Evolutionary conservation across 345 rosid species (phyloP).

Genomic region (Salix suchowensis): DNA sequence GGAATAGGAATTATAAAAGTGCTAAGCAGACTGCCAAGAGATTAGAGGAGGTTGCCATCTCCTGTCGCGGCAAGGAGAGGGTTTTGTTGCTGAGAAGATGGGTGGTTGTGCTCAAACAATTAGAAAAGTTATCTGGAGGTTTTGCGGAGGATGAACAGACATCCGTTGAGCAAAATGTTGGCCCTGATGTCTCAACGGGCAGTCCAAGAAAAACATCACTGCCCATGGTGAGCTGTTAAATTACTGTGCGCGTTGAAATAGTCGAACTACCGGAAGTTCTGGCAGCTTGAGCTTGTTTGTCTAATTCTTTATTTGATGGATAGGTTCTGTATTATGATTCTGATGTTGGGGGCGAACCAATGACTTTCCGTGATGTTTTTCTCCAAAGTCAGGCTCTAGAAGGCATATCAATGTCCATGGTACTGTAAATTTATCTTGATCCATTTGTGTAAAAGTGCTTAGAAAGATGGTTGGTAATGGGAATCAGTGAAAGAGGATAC

Average conservation of each 20-base stretch:
- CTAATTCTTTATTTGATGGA: constrained; percentile 10
- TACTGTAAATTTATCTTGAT: constrained; percentile 25
- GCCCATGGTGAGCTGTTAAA: neutral
- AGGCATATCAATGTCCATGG: constrained; percentile 82
- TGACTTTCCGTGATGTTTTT: constrained; percentile 85
- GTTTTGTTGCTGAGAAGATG: constrained; percentile 69
- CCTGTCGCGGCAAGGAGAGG: constrained; percentile 73
- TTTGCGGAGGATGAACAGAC: constrained; percentile 41
- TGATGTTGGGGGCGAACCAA: constrained; percentile 73
- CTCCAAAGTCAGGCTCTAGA: constrained; percentile 97
- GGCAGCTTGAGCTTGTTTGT: neutral
- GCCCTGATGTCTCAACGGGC: constrained; percentile 51
- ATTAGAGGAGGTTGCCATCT: constrained; percentile 81
- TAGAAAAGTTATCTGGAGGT: constrained; percentile 38
- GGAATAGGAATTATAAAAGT: constrained; percentile 54
- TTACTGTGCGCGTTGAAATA: neutral
- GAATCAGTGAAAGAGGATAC: neutral
- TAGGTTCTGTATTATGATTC: constrained; percentile 85
- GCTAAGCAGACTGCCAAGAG: constrained; percentile 67
- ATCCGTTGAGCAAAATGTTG: constrained; percentile 36
- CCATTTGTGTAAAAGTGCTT: neutral
- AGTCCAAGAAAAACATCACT: constrained; percentile 32
- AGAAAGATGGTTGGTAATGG: neutral
- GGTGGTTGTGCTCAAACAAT: constrained; percentile 70
- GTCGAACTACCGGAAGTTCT: neutral